phyloP scores from a whole-genome alignment of 2,329 filamentous ascomycete species.

The Beauveria asiatica region DNA sequence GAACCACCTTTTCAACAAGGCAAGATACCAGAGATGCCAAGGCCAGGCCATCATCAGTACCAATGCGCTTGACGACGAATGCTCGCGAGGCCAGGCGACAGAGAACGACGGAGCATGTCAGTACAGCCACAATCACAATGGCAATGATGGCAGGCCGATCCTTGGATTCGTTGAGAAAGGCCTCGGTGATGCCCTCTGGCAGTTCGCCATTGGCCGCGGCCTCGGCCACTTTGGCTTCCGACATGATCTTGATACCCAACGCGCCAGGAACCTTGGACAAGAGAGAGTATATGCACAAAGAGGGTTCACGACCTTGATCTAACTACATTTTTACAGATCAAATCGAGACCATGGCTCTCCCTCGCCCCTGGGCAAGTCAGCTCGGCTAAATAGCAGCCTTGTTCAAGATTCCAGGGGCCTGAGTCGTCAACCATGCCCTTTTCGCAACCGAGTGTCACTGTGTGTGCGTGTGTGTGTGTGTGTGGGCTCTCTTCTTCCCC shows the following conservation, averaged over 20 bases:
- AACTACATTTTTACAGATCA: neutral
- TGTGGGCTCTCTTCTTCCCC: neutral
- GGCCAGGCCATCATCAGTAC: conserved; percentile 30
- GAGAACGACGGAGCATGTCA: conserved; percentile 27
- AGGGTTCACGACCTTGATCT: neutral
- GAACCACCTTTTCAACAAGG: neutral
- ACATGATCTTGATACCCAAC: neutral
- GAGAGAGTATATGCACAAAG: neutral
- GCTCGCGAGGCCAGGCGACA: conserved; percentile 26
- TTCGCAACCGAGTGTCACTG: neutral
- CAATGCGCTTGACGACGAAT: conserved; percentile 28
- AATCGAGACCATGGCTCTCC: neutral
- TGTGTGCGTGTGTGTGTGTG: too few species aligned
- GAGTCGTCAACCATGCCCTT: neutral
- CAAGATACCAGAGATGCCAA: conserved; percentile 24
- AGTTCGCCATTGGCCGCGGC: conserved; percentile 29
- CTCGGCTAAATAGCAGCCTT: neutral
- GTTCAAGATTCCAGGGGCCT: neutral
- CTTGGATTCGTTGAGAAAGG: conserved; percentile 27
- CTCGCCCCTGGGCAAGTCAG: too few species aligned
- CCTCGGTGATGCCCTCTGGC: conserved; percentile 25
- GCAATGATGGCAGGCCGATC: conserved; percentile 30
- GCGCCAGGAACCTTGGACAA: neutral
- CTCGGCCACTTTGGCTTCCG: conserved; percentile 12
- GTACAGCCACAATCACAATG: conserved; percentile 28